Percentiles rank a stretch among this genome's conserved stretches.
These are phyloP conservation scores for Tillandsia fasciculata DNA, from an alignment of 176 grass and related monocot genomes.

Conservation along the genomic window DNA sequence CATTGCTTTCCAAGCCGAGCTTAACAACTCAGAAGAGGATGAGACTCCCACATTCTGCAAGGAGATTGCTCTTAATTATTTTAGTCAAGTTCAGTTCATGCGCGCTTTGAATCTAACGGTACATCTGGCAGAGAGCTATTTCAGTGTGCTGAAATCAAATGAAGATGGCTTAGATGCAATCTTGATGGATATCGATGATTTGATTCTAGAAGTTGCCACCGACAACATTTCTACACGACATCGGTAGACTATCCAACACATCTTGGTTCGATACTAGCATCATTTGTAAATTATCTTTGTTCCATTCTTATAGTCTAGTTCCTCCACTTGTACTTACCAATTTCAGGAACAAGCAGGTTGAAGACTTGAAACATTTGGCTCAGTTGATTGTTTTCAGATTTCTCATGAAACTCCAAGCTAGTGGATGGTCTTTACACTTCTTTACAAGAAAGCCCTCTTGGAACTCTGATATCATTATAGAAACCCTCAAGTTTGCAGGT, in stretches of 20 bases:
- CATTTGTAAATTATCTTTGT: not conserved
- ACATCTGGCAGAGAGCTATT: constrained; percentile 1
- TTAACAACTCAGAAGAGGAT: constrained; percentile 6
- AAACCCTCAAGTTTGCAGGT: constrained; percentile 2
- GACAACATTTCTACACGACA: not conserved
- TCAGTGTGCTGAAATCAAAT: not conserved
- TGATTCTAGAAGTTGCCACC: not conserved
- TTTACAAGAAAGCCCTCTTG: constrained; percentile 2
- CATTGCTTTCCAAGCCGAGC: constrained; percentile 7
- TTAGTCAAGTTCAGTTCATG: not conserved
- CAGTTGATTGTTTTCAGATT: not conserved
- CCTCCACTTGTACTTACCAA: not conserved
- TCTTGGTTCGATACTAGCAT: no score
- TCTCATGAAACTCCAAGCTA: constrained; percentile 7
- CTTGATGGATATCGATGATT: constrained; percentile 8
- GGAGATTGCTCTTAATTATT: not conserved
- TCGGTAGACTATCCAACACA: not conserved
- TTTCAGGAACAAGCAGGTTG: not conserved
- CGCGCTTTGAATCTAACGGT: constrained; percentile 4
- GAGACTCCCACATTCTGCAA: constrained; percentile 3
- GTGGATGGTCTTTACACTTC: not conserved
- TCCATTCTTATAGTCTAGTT: not conserved
- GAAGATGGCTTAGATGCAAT: constrained; percentile 5
- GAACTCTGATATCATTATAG: not conserved
- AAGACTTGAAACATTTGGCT: not conserved